Percentiles rank a stretch among this genome's conserved stretches.
These are phyloP conservation scores for Amyloporia xantha DNA, from an alignment of 768 basidiomycete species.

Conservation along the genomic window DNA sequence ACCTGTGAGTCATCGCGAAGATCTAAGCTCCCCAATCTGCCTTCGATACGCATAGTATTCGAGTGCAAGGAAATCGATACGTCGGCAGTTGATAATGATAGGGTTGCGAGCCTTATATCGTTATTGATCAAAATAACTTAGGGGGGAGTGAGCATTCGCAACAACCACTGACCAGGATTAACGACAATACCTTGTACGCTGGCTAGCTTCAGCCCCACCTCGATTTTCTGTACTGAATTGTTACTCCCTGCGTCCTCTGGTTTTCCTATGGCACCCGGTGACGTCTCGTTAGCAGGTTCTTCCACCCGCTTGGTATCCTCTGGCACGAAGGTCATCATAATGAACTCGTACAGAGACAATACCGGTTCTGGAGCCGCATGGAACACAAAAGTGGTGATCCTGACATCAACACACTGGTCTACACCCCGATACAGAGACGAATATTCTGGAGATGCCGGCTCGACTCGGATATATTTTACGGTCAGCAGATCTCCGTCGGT, in stretches of 20 bases:
- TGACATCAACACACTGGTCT: constrained; percentile 82
- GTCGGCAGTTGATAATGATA: constrained; percentile 86
- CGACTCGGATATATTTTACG: constrained; percentile 73
- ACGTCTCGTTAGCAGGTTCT: neutral
- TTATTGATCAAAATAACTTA: constrained; percentile 76
- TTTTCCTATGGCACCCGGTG: no score
- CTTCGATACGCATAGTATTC: constrained; percentile 71
- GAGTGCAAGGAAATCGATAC: constrained; percentile 69
- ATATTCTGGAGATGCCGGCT: constrained; percentile 84
- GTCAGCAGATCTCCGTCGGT: constrained; percentile 60
- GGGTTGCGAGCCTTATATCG: constrained; percentile 65
- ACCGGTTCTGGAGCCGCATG: constrained; percentile 87
- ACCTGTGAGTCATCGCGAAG: constrained; percentile 65
- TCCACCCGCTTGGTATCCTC: constrained; percentile 21
- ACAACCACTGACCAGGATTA: no score
- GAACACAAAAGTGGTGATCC: constrained; percentile 87
- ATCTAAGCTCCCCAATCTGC: constrained; percentile 76
- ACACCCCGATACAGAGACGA: constrained; percentile 71
- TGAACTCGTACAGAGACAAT: constrained; percentile 87
- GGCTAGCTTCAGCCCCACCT: constrained; percentile 76
- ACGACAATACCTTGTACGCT: constrained; percentile 63
- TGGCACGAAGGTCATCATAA: constrained; percentile 94
- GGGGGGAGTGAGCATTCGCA: constrained; percentile 1
- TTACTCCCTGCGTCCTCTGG: constrained; percentile 2
- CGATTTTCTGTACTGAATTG: constrained; percentile 46